Evolutionary conservation across 1,284 basidiomycete genomes (phyloP), one percentile per base, ranked within the genome.

Genomic region (Rhodotorula sp.): DNA sequence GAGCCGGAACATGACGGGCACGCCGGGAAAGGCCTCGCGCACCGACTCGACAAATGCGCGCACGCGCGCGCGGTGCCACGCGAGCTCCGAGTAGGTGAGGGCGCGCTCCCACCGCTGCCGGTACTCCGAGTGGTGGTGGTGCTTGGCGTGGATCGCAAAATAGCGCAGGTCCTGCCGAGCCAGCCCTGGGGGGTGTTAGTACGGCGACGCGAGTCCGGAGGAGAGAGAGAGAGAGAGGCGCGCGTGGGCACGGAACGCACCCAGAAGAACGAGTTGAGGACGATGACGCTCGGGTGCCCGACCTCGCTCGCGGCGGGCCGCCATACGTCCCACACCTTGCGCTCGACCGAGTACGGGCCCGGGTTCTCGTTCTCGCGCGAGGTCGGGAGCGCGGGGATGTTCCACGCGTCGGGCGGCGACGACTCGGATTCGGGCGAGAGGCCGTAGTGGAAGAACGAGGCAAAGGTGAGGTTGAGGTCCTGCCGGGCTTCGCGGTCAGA

Each of bases 251-350:
- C 34, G 34, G 34, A 34, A 34, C 46, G 27, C 46, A 60, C 59
- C 61, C 61, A 63, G 53, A 63, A 63, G 45, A 55, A 54, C 61
- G 61, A 55, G 45, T 63, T 63, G 4, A 63, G 52, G 19, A 63
- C 61, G 44, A 63, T 63, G 25, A 63, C 19, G 27, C 46, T 53
- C 25, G 61, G 61, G 12, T 53, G 27, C 13, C 61, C 53, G 21
- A 48, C 21, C 59, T 48, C 46, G 27, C 12, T 21, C 4, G 21
- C 46, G 16, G 54, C 61, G 2, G 61, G 53, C 19, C 55, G 25
- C 52, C 53, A 63, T 21, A 34, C 55, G 44, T 46, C 53, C 53
- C 19, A 16, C 44, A 63, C 27, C 17, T 27, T 14, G 5, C 53
- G 53, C 27, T 63, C 61, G 23, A 63, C 53, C 3, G 53, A 4